Evolutionary conservation across 2,329 filamentous ascomycete species (phyloP).

Genomic region (Sporothrix dimorphospora): DNA sequence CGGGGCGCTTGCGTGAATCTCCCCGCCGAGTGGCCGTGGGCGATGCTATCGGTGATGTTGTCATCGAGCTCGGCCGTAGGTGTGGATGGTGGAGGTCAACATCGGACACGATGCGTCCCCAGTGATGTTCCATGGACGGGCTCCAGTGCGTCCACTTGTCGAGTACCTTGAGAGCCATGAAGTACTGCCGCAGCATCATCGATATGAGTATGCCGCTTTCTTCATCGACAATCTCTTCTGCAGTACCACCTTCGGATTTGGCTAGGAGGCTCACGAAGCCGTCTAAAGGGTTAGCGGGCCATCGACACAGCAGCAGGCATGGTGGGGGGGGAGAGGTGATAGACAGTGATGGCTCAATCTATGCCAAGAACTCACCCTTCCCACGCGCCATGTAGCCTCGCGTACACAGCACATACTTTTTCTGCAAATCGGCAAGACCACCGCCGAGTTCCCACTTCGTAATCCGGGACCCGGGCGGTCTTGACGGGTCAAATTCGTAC

Average conservation of each 20-base stretch:
- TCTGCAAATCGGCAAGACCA: constrained; percentile 62
- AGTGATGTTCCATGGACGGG: constrained; percentile 64
- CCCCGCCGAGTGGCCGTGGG: too few relatives aligned
- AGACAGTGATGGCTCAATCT: neutral
- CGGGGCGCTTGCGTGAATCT: neutral
- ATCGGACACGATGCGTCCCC: constrained; percentile 65
- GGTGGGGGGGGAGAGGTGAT: neutral
- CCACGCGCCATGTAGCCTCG: constrained; percentile 87
- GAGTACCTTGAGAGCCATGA: constrained; percentile 80
- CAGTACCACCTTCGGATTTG: constrained; percentile 72
- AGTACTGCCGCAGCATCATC: constrained; percentile 86
- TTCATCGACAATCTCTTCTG: constrained; percentile 78
- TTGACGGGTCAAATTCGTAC: constrained; percentile 71
- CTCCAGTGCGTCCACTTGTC: constrained; percentile 78
- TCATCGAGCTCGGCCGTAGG: constrained; percentile 43
- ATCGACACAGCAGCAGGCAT: neutral
- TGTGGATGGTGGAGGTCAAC: constrained; percentile 58
- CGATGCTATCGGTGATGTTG: neutral
- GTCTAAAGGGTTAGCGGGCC: constrained; percentile 50
- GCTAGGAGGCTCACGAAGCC: constrained; percentile 79
- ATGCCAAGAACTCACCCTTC: constrained; percentile 53
- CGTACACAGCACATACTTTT: constrained; percentile 73
- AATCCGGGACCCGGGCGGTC: constrained; percentile 64
- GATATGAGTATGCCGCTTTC: constrained; percentile 87
- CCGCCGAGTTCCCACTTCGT: constrained; percentile 63